Evolutionary conservation across 164 flowering plant genomes (phyloP), one percentile per base, ranked within the genome.

Genomic region (Akebia trifoliata): DNA sequence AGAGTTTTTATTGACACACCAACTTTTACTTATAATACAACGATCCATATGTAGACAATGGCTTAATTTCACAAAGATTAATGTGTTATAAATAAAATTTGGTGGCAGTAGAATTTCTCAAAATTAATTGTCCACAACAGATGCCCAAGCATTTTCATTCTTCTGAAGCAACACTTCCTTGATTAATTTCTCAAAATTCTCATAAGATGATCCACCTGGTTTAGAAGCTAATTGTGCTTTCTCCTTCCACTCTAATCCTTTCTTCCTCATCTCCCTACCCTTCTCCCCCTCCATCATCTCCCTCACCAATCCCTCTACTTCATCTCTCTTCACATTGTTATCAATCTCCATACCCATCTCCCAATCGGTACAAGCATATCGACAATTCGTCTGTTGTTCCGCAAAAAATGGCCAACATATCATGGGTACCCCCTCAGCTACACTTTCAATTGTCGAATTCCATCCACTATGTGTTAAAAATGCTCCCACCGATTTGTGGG

Each of bases 341-440:
- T 64, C 60, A 15, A 67, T 53, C 40, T 71, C 75, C 49, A 57
- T 37, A 2, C 80, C 77, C 0, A 62, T 46, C 17, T 60, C 77
- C 75, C 75, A 73, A 17, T 56, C 60, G 0, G 20, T 49, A 51
- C 75, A 70, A 6, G 67, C 60, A 21, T 54, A 71, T n/a, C 62
- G 53, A 43, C 75, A 73, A 34, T 76, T 76, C 4, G 65, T 62
- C 9, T 57, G 70, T 42, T 76, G 80, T 8, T 82, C 84, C 0
- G 82, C 78, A 31, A 74, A 79, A 54, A 79, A 75, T 1, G 87
- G 84, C 84, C 82, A 79, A 57, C 80, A 79, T 0, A 82, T 53
- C 73, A 79, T 57, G 0, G 86, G 86, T 20, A 79, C 77, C 0
- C 70, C 72, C 5, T 44, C 39, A 1, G 49, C 5, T 6, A 65